These are phyloP conservation scores for Lactarius hatsudake DNA, from an alignment of 768 basidiomycete genomes.

Conservation along the genomic window DNA sequence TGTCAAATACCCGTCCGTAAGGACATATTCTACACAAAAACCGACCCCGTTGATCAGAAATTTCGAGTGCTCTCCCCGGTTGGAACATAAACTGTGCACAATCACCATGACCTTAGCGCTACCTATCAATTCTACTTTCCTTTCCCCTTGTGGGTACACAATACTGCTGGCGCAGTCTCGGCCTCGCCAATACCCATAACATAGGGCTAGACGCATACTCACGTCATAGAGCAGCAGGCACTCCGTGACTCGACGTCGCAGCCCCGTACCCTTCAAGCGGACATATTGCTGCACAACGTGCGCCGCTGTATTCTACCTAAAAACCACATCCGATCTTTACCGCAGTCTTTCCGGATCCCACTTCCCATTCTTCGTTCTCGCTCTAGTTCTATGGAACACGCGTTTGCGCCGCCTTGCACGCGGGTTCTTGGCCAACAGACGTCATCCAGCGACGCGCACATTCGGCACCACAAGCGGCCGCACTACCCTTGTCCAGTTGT, in stretches of 20 bases:
- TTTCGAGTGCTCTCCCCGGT: conserved; percentile 2
- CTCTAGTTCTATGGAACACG: not conserved
- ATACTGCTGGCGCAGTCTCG: conserved; percentile 19
- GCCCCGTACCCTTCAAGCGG: conserved; percentile 12
- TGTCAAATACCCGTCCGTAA: conserved; percentile 1
- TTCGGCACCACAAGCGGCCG: conserved; percentile 25
- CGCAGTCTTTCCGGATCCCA: not conserved
- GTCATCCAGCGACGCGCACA: conserved; percentile 20
- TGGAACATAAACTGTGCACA: conserved; percentile 8
- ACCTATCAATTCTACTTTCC: conserved; percentile 14
- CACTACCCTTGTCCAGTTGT: conserved; percentile 29
- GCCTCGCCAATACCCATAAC: conserved; percentile 8
- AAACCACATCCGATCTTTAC: not conserved
- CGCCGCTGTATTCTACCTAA: not conserved
- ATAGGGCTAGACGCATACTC: not conserved
- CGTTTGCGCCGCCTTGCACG: not conserved
- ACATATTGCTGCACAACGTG: not conserved
- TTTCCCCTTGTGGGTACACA: conserved; percentile 4
- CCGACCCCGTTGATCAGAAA: not conserved
- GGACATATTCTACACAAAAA: conserved; percentile 1
- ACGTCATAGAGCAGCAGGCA: conserved; percentile 6
- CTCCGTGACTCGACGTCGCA: not conserved
- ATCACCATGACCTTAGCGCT: not conserved
- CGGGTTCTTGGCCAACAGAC: conserved; percentile 13
- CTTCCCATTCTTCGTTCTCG: not conserved